Conservation (phyloP, 345 rosid genomes). For the Turnera subulata region DNA sequence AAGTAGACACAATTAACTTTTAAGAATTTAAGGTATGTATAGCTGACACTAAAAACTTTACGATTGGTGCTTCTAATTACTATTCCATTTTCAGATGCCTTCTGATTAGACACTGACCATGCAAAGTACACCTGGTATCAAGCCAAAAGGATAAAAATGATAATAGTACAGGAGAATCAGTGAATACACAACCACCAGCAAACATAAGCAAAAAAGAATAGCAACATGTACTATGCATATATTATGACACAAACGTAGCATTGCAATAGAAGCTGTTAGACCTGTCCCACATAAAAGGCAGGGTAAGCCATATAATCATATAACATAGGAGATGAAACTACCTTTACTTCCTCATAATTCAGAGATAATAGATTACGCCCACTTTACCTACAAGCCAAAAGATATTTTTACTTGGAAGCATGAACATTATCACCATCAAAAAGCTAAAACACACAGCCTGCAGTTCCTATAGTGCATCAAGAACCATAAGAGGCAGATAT, state of each 20-base stretch:
- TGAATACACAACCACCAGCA: neutral
- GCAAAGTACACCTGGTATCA: too few relatives aligned
- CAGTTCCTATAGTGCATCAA: conserved; percentile 28
- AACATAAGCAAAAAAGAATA: neutral
- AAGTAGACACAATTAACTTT: too few relatives aligned
- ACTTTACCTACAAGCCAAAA: conserved; percentile 99
- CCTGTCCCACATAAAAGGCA: conserved; percentile 7
- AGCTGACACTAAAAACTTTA: too few relatives aligned
- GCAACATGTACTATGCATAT: neutral
- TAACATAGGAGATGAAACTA: conserved; percentile 64
- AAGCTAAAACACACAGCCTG: conserved; percentile 37
- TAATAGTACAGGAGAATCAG: too few relatives aligned
- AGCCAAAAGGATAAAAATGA: too few relatives aligned
- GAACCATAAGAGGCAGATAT: conserved; percentile 10
- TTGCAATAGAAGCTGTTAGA: too few relatives aligned
- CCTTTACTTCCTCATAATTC: conserved; percentile 98
- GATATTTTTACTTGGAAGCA: conserved; percentile 83
- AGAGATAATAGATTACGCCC: conserved; percentile 97
- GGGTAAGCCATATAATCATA: conserved; percentile 18
- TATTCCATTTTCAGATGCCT: too few relatives aligned
- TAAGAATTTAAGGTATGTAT: too few relatives aligned
- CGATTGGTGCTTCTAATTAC: too few relatives aligned
- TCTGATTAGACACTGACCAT: too few relatives aligned
- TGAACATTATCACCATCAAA: conserved; percentile 57
- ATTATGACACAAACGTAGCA: too few relatives aligned